Percentiles rank a stretch among this genome's conserved stretches.
Conservation (phyloP, 116 monocot genomes). For the Cymodocea nodosa region DNA sequence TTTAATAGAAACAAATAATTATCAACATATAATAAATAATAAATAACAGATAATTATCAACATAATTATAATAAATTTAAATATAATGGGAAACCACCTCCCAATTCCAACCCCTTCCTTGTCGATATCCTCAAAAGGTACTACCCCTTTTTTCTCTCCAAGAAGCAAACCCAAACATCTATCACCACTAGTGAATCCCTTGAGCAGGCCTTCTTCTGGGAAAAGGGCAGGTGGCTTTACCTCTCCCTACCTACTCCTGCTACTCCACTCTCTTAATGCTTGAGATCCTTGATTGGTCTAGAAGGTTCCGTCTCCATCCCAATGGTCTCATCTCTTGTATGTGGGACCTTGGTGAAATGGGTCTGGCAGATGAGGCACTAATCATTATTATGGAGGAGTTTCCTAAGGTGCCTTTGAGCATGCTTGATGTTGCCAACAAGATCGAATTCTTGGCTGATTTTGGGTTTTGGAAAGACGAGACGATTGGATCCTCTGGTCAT, state of each 20-base stretch:
- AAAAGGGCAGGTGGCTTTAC: slow-evolving; percentile 14
- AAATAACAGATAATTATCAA: too few relatives aligned
- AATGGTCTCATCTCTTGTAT: slow-evolving; percentile 11
- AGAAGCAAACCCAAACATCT: too few relatives aligned
- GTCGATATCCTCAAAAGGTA: background rate
- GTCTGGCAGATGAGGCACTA: slow-evolving; percentile 15
- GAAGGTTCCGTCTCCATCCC: slow-evolving; percentile 18
- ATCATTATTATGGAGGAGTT: slow-evolving; percentile 28
- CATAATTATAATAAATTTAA: too few relatives aligned
- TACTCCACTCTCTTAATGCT: slow-evolving; percentile 8
- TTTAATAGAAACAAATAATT: too few relatives aligned
- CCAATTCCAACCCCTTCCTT: background rate
- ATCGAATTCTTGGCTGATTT: slow-evolving; percentile 27
- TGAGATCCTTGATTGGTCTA: slow-evolving; percentile 26
- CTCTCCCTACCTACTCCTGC: too few relatives aligned
- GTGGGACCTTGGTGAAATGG: slow-evolving; percentile 16
- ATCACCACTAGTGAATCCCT: background rate
- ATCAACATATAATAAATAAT: too few relatives aligned
- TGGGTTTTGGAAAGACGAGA: slow-evolving; percentile 24
- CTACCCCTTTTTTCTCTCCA: background rate
- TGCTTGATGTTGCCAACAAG: slow-evolving; percentile 11
- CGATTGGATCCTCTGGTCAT: slow-evolving; percentile 20
- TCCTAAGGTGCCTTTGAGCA: slow-evolving; percentile 18
- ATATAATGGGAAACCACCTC: too few relatives aligned
- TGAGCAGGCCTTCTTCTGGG: slow-evolving; percentile 14